These are phyloP conservation scores for Amanita rubescens DNA, from an alignment of 768 basidiomycete genomes.

Conservation along the genomic window DNA sequence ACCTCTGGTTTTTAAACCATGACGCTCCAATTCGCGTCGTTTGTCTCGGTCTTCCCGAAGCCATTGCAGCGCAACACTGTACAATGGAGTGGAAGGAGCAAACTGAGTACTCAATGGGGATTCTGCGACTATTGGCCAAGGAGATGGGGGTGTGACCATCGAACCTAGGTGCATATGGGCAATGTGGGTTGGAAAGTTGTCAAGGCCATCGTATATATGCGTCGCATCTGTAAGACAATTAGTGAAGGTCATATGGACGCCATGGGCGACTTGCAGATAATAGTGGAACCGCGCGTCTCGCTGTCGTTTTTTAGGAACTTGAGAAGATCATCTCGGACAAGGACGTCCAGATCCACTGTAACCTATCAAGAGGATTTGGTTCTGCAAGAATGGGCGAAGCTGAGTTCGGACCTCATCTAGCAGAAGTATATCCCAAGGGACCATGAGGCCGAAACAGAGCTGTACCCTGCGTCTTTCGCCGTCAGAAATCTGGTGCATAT, in stretches of 20 bases:
- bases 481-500: conserved; percentile 93
- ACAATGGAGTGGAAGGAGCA: conserved; percentile 35
- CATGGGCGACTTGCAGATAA: conserved; percentile 55
- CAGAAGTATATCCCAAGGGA: conserved; percentile 85
- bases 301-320: conserved; percentile 82
- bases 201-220: conserved; percentile 93
- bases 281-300: conserved; percentile 71
- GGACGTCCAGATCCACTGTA: conserved; percentile 94
- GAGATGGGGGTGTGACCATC: conserved; percentile 55
- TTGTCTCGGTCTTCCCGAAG: conserved; percentile 73
- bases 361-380: conserved; percentile 41
- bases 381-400: conserved; percentile 3
- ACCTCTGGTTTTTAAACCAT: conserved; percentile 53
- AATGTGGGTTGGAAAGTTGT: conserved; percentile 88
- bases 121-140: conserved; percentile 53
- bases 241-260: neutral
- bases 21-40: conserved; percentile 49
- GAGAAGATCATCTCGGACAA: conserved; percentile 89
- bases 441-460: conserved; percentile 94
- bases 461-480: conserved; percentile 91
- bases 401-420: conserved; percentile 72
- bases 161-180: conserved; percentile 85
- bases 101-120: conserved; percentile 16
- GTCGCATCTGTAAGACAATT: conserved; percentile 64
- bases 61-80: conserved; percentile 80